A percentile compares a stretch with the other conserved stretches of the same genome.
Conservation (phyloP, 2,329 filamentous ascomycete genomes). For the Colletotrichum sp. region DNA sequence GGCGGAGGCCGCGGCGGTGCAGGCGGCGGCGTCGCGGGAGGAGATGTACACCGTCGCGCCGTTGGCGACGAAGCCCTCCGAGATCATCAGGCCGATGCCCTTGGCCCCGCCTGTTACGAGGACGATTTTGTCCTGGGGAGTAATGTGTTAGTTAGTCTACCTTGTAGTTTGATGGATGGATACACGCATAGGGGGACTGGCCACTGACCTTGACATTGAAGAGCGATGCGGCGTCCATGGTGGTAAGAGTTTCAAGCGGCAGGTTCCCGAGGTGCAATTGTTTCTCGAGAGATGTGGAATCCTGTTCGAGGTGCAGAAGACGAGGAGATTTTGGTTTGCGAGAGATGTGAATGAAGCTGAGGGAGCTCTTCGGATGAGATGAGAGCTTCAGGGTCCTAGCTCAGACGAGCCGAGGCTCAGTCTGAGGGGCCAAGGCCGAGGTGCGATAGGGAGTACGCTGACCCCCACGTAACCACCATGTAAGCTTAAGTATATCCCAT, state of each 20-base stretch:
- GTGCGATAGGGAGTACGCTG: not conserved
- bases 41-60: slow-evolving; percentile 70
- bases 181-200: too few relatives aligned
- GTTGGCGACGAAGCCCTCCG: slow-evolving; percentile 68
- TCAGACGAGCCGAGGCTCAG: slow-evolving; percentile 10
- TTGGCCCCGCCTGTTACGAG: slow-evolving; percentile 64
- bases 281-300: not conserved
- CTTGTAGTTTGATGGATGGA: not conserved
- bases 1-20: slow-evolving; percentile 59
- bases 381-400: not conserved
- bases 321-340: not conserved
- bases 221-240: slow-evolving; percentile 60
- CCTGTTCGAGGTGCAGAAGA: not conserved
- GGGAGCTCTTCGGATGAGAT: not conserved
- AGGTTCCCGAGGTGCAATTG: not conserved
- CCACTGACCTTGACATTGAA: slow-evolving; percentile 63
- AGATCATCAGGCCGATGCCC: slow-evolving; percentile 73
- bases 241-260: not conserved
- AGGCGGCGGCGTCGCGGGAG: slow-evolving; percentile 65
- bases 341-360: not conserved
- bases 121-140: slow-evolving; percentile 58
- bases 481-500: not conserved
- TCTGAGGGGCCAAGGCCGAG: not conserved
- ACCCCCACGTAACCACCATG: not conserved
- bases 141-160: not conserved